Evolutionary conservation across 192 early-diverging fungal species (phyloP).

Genomic region (Mortierella alpina): DNA sequence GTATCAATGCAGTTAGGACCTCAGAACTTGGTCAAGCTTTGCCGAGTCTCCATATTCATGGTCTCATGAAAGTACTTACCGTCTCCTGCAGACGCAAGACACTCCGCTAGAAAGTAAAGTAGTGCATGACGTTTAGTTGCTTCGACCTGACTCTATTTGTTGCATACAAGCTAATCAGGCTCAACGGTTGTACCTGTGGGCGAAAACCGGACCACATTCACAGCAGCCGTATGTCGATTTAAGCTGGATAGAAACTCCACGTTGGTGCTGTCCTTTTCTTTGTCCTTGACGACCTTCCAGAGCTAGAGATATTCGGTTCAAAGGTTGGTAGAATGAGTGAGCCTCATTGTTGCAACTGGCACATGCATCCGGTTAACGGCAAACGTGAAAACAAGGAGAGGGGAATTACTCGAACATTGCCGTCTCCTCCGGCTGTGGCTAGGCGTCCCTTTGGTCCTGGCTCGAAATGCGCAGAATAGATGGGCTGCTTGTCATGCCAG

Average conservation of each 20-base stretch:
- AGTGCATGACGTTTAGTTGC: background rate
- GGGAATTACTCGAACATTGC: slow-evolving; percentile 80
- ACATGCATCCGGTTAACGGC: background rate
- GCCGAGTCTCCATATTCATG: background rate
- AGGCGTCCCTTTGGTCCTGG: slow-evolving; percentile 68
- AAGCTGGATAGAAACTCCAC: slow-evolving; percentile 87
- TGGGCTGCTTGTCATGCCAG: slow-evolving; percentile 93
- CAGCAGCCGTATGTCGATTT: slow-evolving; percentile 86
- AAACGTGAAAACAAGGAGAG: slow-evolving; percentile 17
- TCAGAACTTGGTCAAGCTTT: background rate
- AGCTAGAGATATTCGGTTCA: slow-evolving; percentile 53
- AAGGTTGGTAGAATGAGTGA: background rate
- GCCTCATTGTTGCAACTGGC: background rate
- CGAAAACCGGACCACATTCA: slow-evolving; percentile 94
- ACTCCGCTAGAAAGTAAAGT: slow-evolving; percentile 52
- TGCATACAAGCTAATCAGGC: background rate
- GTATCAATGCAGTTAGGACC: background rate
- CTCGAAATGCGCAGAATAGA: slow-evolving; percentile 94
- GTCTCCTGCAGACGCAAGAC: slow-evolving; percentile 91
- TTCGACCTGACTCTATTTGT: background rate
- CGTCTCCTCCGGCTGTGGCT: slow-evolving; percentile 92
- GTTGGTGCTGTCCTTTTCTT: slow-evolving; percentile 58
- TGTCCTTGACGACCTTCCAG: slow-evolving; percentile 63
- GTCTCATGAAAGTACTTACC: slow-evolving; percentile 50
- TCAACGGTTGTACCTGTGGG: slow-evolving; percentile 63